Percentiles rank a stretch among this genome's conserved stretches.
Evolutionary conservation across 2,329 filamentous ascomycete genomes (phyloP).

Genomic region (Claviceps sp.): DNA sequence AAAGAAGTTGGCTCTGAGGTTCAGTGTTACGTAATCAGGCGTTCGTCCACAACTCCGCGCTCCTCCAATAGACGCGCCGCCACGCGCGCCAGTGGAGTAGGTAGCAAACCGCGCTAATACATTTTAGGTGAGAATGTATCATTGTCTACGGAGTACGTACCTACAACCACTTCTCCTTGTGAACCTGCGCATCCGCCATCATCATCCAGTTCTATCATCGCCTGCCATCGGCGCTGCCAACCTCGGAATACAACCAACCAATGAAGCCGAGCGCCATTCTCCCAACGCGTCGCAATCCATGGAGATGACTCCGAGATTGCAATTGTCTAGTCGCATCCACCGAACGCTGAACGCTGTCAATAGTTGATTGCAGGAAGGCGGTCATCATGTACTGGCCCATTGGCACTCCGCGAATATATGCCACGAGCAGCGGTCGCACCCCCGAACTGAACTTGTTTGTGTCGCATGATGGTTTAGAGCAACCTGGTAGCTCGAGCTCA

Average conservation of each 20-base stretch:
- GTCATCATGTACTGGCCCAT: slow-evolving; percentile 80
- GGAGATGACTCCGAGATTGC: slow-evolving; percentile 15
- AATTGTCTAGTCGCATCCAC: slow-evolving; percentile 9
- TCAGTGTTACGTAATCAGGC: neutral
- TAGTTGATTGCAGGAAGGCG: slow-evolving; percentile 13
- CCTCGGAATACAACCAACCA: neutral
- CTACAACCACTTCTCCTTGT: too few species aligned
- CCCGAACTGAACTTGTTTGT: slow-evolving; percentile 35
- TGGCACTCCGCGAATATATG: slow-evolving; percentile 71
- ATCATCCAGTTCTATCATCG: neutral
- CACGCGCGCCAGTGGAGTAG: neutral
- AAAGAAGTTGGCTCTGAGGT: neutral
- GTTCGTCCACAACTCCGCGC: neutral
- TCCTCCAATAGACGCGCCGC: neutral
- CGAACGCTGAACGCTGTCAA: slow-evolving; percentile 7
- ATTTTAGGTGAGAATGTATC: neutral
- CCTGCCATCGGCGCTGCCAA: neutral
- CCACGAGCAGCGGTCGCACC: slow-evolving; percentile 54
- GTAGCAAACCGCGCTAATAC: neutral
- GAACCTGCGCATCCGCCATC: neutral
- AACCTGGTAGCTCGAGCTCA: slow-evolving; percentile 17
- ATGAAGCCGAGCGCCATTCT: neutral
- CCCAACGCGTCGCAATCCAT: neutral
- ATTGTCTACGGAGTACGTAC: too few species aligned
- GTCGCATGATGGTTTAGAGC: slow-evolving; percentile 46